Evolutionary conservation across 2,329 filamentous ascomycete species (phyloP).

Genomic region (Scytalidium lignicola): DNA sequence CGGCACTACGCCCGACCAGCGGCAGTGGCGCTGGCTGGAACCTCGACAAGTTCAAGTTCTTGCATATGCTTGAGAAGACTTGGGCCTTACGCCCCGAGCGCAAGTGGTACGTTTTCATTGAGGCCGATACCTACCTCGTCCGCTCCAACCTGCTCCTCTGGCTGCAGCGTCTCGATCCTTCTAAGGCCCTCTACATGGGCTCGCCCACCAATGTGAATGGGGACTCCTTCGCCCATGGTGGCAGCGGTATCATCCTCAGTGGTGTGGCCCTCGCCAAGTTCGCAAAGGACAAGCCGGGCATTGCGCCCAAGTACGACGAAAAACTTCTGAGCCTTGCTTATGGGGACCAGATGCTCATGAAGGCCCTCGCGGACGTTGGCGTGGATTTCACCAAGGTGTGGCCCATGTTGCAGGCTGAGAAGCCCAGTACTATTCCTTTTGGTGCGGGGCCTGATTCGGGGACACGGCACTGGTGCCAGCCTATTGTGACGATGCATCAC

Average conservation of each 20-base stretch:
- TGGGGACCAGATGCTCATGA: constrained; percentile 45
- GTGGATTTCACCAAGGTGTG: constrained; percentile 38
- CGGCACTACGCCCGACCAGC: constrained; percentile 28
- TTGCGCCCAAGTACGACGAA: constrained; percentile 43
- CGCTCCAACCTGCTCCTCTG: constrained; percentile 48
- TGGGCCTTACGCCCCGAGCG: constrained; percentile 44
- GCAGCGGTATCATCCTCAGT: constrained; percentile 50
- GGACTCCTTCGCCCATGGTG: constrained; percentile 49
- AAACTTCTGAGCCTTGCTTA: constrained; percentile 39
- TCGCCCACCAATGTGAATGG: constrained; percentile 38
- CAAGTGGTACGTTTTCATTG: constrained; percentile 57
- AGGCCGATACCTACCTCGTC: constrained; percentile 53
- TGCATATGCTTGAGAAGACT: constrained; percentile 53
- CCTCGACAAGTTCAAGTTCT: constrained; percentile 58
- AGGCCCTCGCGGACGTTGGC: constrained; percentile 43
- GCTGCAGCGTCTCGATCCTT: constrained; percentile 39
- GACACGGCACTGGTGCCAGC: constrained; percentile 45
- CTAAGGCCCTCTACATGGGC: constrained; percentile 43
- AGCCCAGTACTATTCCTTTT: constrained; percentile 44
- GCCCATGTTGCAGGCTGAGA: constrained; percentile 52
- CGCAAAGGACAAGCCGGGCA: constrained; percentile 33
- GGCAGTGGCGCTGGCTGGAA: constrained; percentile 41
- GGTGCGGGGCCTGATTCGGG: constrained; percentile 26
- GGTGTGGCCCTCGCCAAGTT: constrained; percentile 46
- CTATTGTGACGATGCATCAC: constrained; percentile 53